Percentiles rank a stretch among this genome's conserved stretches.
Evolutionary conservation across 2,329 filamentous ascomycete species (phyloP).

Genomic region (Sarocladium strictum): DNA sequence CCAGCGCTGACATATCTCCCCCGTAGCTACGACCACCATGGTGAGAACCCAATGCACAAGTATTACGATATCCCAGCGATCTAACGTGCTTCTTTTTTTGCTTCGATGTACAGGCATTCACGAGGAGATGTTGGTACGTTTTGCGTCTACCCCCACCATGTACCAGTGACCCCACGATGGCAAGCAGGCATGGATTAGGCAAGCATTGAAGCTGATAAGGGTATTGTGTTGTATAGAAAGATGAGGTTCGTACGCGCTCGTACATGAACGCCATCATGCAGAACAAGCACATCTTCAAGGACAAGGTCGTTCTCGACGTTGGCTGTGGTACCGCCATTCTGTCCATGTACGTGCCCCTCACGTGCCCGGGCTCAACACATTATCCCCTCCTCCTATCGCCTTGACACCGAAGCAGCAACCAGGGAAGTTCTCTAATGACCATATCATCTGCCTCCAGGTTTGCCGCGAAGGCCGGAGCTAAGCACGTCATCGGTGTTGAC

Average conservation of each 20-base stretch:
- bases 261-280: slow-evolving; percentile 98
- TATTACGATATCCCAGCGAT: slow-evolving; percentile 4
- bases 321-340: slow-evolving; percentile 97
- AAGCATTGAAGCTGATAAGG: slow-evolving; percentile 2
- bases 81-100: slow-evolving; percentile 24
- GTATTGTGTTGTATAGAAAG: slow-evolving; percentile 61
- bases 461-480: slow-evolving; percentile 89
- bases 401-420: no score
- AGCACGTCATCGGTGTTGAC: slow-evolving; percentile 97
- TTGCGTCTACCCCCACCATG: slow-evolving; percentile 15
- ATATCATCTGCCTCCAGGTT: slow-evolving; percentile 60
- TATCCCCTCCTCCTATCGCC: not conserved
- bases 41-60: slow-evolving; percentile 39
- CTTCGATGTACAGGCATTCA: slow-evolving; percentile 65
- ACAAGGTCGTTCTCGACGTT: slow-evolving; percentile 83
- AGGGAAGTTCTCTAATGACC: no score
- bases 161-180: slow-evolving; percentile 4
- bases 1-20: not conserved
- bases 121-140: slow-evolving; percentile 92
- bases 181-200: not conserved
- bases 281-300: slow-evolving; percentile 89
- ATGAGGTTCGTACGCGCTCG: slow-evolving; percentile 92
- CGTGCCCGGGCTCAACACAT: not conserved
- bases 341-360: slow-evolving; percentile 69
- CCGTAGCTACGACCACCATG: slow-evolving; percentile 92